Percentiles rank a stretch among this genome's conserved stretches.
These are phyloP conservation scores for Oidiodendron maius DNA, from an alignment of 495 filamentous ascomycete genomes.

Conservation along the genomic window DNA sequence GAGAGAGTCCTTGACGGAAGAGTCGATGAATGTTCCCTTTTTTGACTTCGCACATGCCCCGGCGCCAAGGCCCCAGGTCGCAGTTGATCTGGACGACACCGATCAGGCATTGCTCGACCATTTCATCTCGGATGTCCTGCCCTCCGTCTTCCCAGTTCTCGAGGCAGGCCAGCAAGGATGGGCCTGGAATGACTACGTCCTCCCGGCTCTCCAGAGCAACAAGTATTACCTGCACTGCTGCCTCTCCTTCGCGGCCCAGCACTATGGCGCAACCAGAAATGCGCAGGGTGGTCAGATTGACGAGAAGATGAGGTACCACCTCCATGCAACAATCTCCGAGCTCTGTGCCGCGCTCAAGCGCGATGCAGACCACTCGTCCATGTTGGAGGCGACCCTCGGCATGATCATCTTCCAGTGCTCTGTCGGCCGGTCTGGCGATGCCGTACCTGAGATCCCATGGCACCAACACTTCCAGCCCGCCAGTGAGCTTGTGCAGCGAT, in stretches of 20 bases:
- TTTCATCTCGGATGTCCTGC: conserved; percentile 83
- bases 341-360: conserved; percentile 76
- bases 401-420: conserved; percentile 98
- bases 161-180: conserved; percentile 82
- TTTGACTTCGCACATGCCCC: conserved; percentile 61
- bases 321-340: conserved; percentile 79
- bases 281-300: conserved; percentile 73
- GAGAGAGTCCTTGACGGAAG: conserved; percentile 54
- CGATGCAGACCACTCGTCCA: conserved; percentile 78
- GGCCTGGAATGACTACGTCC: conserved; percentile 69
- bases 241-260: conserved; percentile 90
- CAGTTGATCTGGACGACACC: conserved; percentile 81
- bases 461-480: conserved; percentile 93
- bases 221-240: conserved; percentile 94
- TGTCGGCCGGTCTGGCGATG: conserved; percentile 79
- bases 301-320: conserved; percentile 88
- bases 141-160: conserved; percentile 84
- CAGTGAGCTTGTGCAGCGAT: conserved; percentile 71
- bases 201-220: conserved; percentile 82
- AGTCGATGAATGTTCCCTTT: conserved; percentile 64
- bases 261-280: conserved; percentile 68
- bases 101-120: conserved; percentile 86
- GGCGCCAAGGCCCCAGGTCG: conserved; percentile 50
- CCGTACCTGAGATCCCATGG: conserved; percentile 92
- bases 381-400: conserved; percentile 88